phyloP scores from a whole-genome alignment of 768 basidiomycete genomes.

The Russula griseocarnosa region DNA sequence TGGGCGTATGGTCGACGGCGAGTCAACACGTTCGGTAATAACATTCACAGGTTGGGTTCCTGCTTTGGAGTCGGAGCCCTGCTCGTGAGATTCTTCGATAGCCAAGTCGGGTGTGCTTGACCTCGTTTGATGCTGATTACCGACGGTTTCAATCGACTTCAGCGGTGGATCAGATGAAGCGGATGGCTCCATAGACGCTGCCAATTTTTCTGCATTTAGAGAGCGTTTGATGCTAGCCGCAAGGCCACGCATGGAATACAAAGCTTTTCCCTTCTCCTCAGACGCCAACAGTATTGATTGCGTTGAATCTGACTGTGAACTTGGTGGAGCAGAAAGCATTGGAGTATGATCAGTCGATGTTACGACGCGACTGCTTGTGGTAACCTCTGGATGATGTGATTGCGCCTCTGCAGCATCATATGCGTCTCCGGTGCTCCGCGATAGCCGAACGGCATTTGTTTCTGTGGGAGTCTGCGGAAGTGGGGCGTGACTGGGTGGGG shows the following conservation, averaged over 20 bases:
- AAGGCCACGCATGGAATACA: conserved; percentile 21
- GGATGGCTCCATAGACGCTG: conserved; percentile 1
- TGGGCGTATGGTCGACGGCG: neutral
- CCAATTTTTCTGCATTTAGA: conserved; percentile 22
- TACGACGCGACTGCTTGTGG: neutral
- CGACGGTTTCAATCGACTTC: neutral
- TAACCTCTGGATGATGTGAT: neutral
- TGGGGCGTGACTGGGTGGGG: neutral
- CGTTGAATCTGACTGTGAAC: conserved; percentile 5
- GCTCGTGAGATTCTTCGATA: neutral
- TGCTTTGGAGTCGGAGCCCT: neutral
- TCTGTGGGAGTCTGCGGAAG: neutral
- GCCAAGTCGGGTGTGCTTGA: neutral
- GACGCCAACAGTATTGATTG: conserved; percentile 19
- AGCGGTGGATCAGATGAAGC: neutral
- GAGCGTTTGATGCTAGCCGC: conserved; percentile 24
- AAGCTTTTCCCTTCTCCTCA: conserved; percentile 9
- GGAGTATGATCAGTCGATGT: neutral
- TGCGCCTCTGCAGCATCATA: neutral
- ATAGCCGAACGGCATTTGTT: neutral
- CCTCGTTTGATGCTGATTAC: neutral
- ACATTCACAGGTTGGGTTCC: neutral
- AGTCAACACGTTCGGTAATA: neutral
- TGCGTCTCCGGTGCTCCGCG: neutral
- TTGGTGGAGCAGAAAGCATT: neutral